These are phyloP conservation scores for Psilocybe sp. DNA, from an alignment of 768 basidiomycete genomes.

Conservation along the genomic window DNA sequence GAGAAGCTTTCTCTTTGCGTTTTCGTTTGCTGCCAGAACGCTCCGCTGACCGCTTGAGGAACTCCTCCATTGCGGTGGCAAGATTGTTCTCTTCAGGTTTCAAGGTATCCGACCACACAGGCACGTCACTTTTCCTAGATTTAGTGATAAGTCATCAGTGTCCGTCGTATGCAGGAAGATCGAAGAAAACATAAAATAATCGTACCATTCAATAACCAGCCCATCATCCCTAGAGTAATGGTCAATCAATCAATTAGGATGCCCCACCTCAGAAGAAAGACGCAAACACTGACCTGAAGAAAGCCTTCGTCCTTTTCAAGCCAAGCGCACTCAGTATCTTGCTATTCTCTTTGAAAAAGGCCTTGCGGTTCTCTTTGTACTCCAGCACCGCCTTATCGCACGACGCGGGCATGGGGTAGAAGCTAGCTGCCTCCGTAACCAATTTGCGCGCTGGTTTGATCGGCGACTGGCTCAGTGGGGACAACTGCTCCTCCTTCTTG, in stretches of 20 bases:
- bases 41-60: constrained; percentile 4
- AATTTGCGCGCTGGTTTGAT: constrained; percentile 18
- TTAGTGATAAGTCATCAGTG: not conserved
- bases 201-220: constrained; percentile 33
- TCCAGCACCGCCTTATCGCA: constrained; percentile 19
- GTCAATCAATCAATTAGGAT: not conserved
- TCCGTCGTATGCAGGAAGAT: not conserved
- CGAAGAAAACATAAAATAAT: not conserved
- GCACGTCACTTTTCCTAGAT: constrained; percentile 23
- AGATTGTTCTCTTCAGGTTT: constrained; percentile 14
- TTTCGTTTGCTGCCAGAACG: not conserved
- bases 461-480: not conserved
- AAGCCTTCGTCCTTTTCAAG: constrained; percentile 21
- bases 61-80: constrained; percentile 12
- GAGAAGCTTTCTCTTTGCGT: not conserved
- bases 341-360: constrained; percentile 17
- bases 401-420: constrained; percentile 23
- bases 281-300: constrained; percentile 15
- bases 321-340: constrained; percentile 16
- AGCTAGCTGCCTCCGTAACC: constrained; percentile 22
- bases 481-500: constrained; percentile 1
- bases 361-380: constrained; percentile 18
- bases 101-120: constrained; percentile 32
- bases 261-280: not conserved
- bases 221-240: constrained; percentile 26